Base-by-base conservation (phyloP, 768 basidiomycete species). In the Suillus cothurnatus region DNA sequence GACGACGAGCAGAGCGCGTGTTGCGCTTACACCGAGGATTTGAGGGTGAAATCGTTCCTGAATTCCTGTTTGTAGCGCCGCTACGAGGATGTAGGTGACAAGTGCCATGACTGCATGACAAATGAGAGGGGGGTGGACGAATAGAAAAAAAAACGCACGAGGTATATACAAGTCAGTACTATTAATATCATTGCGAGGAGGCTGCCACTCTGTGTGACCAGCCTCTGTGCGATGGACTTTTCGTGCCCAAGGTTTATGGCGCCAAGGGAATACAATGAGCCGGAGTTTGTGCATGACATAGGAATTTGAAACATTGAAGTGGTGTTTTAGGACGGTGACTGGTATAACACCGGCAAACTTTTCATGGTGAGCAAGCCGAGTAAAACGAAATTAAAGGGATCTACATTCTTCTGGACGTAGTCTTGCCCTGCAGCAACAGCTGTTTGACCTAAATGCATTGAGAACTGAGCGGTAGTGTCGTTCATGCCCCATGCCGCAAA, bases 91-190 rank as follows among this genome's bases (percentile, higher is more conserved):
- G 74, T 99, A 99, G 0, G 97, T 97, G 36, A 97, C 94, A 21
- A 99, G 83, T 0, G 95, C 93, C 97, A 99, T 99, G 14, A 89
- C 94, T 96, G 23, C 39, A 62, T 66, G 68, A 32, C 71, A 67
- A 62, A 59, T 64, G 36, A 39, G 66, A 14, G 61, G 26, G 31
- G 31, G 63, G 45, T 49, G 63, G 43, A 57, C 55, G 14, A 3
- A 31, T 4, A 49, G 64, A 34, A 21, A 2, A 38, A 36, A 65
- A 17, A 32, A 75, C 82, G 50, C 61, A 95, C 95, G 82, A 2
- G 97, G 97, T 67, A 99, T 99, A 75, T 99, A 99, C 23, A 99
- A 80, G 79, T 99, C 97, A 0, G 97, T 97, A 63, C 88, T 91
- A 71, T 99, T 99, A 69, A 99, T 86, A 72, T 99, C 97, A 41